A percentile compares a stretch with the other conserved stretches of the same genome.
phyloP scores from a whole-genome alignment of 257 asterid genomes.

The Nicotiana otophora region DNA sequence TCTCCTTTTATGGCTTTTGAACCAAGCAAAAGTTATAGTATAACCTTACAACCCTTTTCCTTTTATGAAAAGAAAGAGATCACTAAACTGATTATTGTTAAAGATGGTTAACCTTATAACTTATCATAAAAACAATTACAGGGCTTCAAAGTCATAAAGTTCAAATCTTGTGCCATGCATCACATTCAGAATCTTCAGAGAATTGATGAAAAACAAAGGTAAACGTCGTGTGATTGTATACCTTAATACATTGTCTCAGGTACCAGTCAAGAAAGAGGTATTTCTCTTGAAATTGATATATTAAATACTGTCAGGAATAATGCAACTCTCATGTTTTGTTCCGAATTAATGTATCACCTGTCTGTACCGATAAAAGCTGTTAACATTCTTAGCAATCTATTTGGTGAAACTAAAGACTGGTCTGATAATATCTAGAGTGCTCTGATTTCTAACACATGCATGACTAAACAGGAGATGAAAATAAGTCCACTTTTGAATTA shows the following conservation, averaged over 20 bases:
- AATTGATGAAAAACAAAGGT: neutral
- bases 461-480: neutral
- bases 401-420: neutral
- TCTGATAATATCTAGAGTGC: neutral
- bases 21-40: neutral
- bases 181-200: slow-evolving; percentile 10
- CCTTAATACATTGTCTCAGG: neutral
- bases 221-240: neutral
- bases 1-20: neutral
- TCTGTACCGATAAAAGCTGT: neutral
- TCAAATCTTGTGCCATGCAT: neutral
- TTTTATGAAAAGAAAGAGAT: too few relatives aligned
- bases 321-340: neutral
- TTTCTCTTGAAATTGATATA: neutral
- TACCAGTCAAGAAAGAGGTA: neutral
- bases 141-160: neutral
- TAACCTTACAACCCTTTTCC: too few relatives aligned
- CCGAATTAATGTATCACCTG: neutral
- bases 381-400: neutral
- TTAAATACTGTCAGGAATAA: slow-evolving; percentile 3
- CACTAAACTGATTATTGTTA: neutral
- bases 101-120: neutral
- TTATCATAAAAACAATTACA: neutral
- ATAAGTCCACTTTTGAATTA: slow-evolving; percentile 2
- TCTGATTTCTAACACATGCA: neutral